These are phyloP conservation scores for Fusarium lyarnte DNA, from an alignment of 2,329 filamentous ascomycete species.

Conservation along the genomic window DNA sequence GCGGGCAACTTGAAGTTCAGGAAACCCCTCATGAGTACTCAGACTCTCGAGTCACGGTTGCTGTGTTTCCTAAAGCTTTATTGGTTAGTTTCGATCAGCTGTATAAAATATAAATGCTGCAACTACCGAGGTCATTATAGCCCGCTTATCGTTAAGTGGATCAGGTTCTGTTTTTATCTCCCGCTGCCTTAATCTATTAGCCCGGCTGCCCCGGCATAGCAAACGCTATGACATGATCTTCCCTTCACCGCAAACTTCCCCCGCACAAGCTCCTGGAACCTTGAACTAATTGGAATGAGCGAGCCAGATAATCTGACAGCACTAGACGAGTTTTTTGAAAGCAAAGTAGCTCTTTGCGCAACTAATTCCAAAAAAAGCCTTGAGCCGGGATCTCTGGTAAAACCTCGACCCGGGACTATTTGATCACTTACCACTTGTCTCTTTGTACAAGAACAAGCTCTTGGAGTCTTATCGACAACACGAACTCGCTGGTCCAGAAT, in stretches of 20 bases:
- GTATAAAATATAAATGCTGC: not conserved
- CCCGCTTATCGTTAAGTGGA: not conserved
- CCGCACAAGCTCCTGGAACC: not conserved
- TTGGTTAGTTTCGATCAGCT: not conserved
- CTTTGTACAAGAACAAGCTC: not conserved
- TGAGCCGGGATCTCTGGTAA: not conserved
- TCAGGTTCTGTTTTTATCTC: not conserved
- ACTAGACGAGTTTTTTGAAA: not conserved
- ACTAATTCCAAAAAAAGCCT: not conserved
- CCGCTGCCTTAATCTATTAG: too few relatives aligned
- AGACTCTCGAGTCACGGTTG: not conserved
- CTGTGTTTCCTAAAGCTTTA: rapidly evolving
- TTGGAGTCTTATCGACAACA: not conserved
- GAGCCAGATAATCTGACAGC: not conserved
- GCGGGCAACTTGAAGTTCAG: not conserved
- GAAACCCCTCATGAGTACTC: not conserved
- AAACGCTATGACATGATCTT: too few relatives aligned
- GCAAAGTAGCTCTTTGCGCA: not conserved
- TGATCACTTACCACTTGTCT: not conserved
- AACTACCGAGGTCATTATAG: not conserved
- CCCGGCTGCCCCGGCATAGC: too few relatives aligned
- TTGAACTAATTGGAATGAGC: too few relatives aligned
- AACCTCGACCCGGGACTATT: rapidly evolving
- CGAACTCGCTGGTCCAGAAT: not conserved
- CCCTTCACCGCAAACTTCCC: not conserved